These are phyloP conservation scores for Moesziomyces sp. DNA, from an alignment of 1,284 basidiomycete genomes.

Conservation along the genomic window DNA sequence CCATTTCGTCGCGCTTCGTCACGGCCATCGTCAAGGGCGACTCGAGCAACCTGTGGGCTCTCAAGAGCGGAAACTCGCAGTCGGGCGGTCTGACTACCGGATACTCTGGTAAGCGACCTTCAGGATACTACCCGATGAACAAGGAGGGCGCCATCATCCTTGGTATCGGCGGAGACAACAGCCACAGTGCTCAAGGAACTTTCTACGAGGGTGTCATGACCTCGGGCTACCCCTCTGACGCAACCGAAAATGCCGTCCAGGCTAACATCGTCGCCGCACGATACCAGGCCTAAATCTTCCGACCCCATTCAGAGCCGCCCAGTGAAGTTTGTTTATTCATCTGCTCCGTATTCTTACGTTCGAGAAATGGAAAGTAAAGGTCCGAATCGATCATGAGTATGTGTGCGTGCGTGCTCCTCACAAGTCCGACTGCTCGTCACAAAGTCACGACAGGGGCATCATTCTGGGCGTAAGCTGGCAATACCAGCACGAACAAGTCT, in stretches of 20 bases:
- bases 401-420: too few relatives aligned
- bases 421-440: too few relatives aligned
- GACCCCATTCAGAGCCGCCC: too few relatives aligned
- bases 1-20: constrained; percentile 16
- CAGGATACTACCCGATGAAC: constrained; percentile 32
- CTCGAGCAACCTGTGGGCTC: constrained; percentile 25
- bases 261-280: constrained; percentile 28
- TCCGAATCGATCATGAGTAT: too few relatives aligned
- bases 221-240: constrained; percentile 18
- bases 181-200: constrained; percentile 21
- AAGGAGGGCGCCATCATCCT: constrained; percentile 38
- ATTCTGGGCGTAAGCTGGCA: too few relatives aligned
- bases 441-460: too few relatives aligned
- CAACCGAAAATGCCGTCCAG: constrained; percentile 25
- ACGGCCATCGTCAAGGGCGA: constrained; percentile 31
- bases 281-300: constrained; percentile 9
- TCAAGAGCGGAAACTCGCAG: constrained; percentile 26
- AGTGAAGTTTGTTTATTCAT: too few relatives aligned
- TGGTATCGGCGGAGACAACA: constrained; percentile 39
- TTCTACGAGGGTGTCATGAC: constrained; percentile 40
- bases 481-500: too few relatives aligned
- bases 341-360: too few relatives aligned
- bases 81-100: constrained; percentile 8
- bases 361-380: too few relatives aligned
- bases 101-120: constrained; percentile 24